Percentiles rank a stretch among this genome's conserved stretches.
These are phyloP conservation scores for Aspergillus biplanus DNA, from an alignment of 495 filamentous ascomycete genomes.

Conservation along the genomic window DNA sequence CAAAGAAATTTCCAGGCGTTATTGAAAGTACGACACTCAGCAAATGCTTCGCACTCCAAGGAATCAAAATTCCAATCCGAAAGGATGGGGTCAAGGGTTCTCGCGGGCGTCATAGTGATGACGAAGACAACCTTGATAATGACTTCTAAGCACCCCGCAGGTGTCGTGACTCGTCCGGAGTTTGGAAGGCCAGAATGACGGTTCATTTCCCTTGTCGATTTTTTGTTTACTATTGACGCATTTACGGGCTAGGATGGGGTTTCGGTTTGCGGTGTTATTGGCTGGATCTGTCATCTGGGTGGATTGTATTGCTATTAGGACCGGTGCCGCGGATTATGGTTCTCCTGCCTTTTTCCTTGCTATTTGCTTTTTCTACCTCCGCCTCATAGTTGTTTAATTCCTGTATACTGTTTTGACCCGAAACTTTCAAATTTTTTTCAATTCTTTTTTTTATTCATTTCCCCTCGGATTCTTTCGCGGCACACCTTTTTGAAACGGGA, in stretches of 20 bases:
- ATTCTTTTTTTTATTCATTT: slow-evolving; percentile 1
- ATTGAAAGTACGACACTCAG: slow-evolving; percentile 93
- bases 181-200: neutral
- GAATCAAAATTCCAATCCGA: slow-evolving; percentile 94
- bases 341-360: slow-evolving; percentile 16
- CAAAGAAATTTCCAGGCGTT: slow-evolving; percentile 98
- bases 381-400: slow-evolving; percentile 7
- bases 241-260: slow-evolving; percentile 25
- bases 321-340: slow-evolving; percentile 31
- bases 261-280: slow-evolving; percentile 38
- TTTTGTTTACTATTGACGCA: slow-evolving; percentile 20
- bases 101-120: slow-evolving; percentile 62
- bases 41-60: slow-evolving; percentile 91
- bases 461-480: neutral
- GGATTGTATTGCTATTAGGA: slow-evolving; percentile 40
- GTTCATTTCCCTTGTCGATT: neutral
- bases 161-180: neutral
- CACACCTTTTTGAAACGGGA: slow-evolving; percentile 3
- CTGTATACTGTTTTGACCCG: slow-evolving; percentile 4
- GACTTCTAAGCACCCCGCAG: slow-evolving; percentile 28
- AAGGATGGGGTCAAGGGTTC: slow-evolving; percentile 75
- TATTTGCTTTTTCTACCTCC: slow-evolving; percentile 3
- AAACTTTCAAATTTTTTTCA: neutral
- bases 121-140: slow-evolving; percentile 57
- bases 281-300: slow-evolving; percentile 23